phyloP scores from a whole-genome alignment of 2,329 filamentous ascomycete species.

The Alternaria rosae region DNA sequence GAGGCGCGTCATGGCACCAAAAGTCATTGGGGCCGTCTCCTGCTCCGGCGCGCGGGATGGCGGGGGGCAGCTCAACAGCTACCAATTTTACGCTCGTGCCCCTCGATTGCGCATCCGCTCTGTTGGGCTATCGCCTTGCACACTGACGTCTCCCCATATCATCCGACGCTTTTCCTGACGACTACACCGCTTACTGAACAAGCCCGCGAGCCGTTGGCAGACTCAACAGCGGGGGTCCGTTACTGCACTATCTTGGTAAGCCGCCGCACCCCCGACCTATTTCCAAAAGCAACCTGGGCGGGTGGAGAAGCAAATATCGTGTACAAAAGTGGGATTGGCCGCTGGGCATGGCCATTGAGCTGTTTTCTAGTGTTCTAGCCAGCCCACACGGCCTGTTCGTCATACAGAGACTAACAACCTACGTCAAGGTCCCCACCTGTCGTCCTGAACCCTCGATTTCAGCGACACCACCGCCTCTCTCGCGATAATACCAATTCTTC shows the following conservation, averaged over 20 bases:
- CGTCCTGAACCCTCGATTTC: slow-evolving; percentile 6
- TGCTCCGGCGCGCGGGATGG: slow-evolving; percentile 20
- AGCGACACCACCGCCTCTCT: background rate
- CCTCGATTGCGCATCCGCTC: slow-evolving; percentile 11
- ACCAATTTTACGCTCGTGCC: slow-evolving; percentile 7
- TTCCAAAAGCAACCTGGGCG: slow-evolving; percentile 27
- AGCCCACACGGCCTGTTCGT: slow-evolving; percentile 1
- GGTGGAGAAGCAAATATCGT: slow-evolving; percentile 18
- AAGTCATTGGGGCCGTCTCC: slow-evolving; percentile 9
- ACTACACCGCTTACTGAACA: slow-evolving; percentile 14
- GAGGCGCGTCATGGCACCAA: slow-evolving; percentile 8
- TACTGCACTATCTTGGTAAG: slow-evolving; percentile 29
- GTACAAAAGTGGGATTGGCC: slow-evolving; percentile 13
- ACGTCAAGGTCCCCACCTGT: slow-evolving; percentile 10
- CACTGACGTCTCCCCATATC: background rate
- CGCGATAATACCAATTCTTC: slow-evolving; percentile 1
- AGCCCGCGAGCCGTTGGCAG: slow-evolving; percentile 16
- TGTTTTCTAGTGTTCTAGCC: slow-evolving; percentile 6
- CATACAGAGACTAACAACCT: slow-evolving; percentile 10
- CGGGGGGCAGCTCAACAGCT: slow-evolving; percentile 18
- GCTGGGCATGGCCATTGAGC: slow-evolving; percentile 16
- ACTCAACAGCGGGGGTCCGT: slow-evolving; percentile 12
- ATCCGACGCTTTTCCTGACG: background rate
- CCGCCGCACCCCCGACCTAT: slow-evolving; percentile 5
- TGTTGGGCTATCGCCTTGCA: background rate